These are phyloP conservation scores for Talinum fruticosum DNA, from an alignment of 148 eudicot species.

Conservation along the genomic window DNA sequence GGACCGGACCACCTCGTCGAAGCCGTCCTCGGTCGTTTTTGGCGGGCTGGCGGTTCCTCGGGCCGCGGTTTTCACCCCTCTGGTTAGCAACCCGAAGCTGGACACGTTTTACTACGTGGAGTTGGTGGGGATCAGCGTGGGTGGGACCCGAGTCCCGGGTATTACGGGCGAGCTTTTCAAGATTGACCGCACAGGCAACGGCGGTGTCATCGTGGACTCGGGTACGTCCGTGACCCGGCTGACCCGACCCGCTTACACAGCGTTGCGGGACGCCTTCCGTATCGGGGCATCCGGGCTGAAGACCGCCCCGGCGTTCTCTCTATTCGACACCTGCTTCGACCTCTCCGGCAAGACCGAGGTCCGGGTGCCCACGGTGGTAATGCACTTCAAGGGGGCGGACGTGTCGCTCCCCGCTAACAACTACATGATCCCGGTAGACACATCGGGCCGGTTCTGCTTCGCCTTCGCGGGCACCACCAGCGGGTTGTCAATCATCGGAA, in stretches of 20 bases:
- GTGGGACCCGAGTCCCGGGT: slow-evolving; percentile 63
- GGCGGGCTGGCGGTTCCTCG: slow-evolving; percentile 58
- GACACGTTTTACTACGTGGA: slow-evolving; percentile 94
- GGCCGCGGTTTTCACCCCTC: slow-evolving; percentile 65
- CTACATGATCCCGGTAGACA: slow-evolving; percentile 90
- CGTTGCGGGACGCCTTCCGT: slow-evolving; percentile 65
- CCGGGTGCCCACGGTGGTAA: slow-evolving; percentile 82
- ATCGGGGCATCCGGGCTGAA: slow-evolving; percentile 58
- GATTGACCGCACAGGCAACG: slow-evolving; percentile 60
- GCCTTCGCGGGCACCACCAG: slow-evolving; percentile 81
- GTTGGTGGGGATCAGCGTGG: slow-evolving; percentile 72
- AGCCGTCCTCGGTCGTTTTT: slow-evolving; percentile 74
- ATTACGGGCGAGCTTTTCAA: slow-evolving; percentile 58
- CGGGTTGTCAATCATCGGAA: slow-evolving; percentile 90
- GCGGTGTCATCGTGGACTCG: slow-evolving; percentile 87
- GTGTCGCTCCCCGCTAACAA: slow-evolving; percentile 81
- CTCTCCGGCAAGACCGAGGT: slow-evolving; percentile 75
- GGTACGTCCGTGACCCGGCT: slow-evolving; percentile 89
- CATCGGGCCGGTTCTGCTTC: slow-evolving; percentile 73
- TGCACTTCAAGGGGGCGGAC: slow-evolving; percentile 73
- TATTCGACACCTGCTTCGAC: slow-evolving; percentile 93
- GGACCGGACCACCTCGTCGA: slow-evolving; percentile 70
- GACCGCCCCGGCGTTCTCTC: slow-evolving; percentile 57
- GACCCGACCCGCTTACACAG: slow-evolving; percentile 75
- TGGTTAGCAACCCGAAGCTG: slow-evolving; percentile 68